These are phyloP conservation scores for Lactuca sativa DNA, from an alignment of 129 eudicot genomes.

Conservation along the genomic window DNA sequence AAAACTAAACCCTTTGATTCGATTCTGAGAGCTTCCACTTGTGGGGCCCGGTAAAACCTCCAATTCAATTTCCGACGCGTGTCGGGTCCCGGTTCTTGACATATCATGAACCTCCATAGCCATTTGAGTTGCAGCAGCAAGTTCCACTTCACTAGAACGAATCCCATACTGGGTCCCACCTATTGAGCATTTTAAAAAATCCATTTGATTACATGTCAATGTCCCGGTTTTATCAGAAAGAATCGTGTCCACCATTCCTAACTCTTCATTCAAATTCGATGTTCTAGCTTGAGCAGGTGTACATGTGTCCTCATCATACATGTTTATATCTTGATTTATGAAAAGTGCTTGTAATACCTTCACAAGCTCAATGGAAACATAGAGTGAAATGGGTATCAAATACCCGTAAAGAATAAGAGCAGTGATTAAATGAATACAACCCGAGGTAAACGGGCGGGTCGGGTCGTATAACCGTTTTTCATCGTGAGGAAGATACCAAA, in stretches of 20 bases:
- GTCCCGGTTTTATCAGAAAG: conserved; percentile 56
- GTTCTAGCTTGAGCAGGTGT: conserved; percentile 55
- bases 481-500: conserved; percentile 44
- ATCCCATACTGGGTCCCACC: conserved; percentile 43
- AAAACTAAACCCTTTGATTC: conserved; percentile 54
- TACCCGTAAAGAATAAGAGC: conserved; percentile 56
- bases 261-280: conserved; percentile 51
- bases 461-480: conserved; percentile 33
- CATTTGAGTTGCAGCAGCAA: conserved; percentile 56
- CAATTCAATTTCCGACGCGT: conserved; percentile 42
- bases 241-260: conserved; percentile 55
- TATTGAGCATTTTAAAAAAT: conserved; percentile 47
- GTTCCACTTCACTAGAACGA: conserved; percentile 47
- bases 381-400: conserved; percentile 49
- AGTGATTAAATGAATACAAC: conserved; percentile 39
- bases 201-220: conserved; percentile 56
- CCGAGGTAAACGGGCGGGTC: conserved; percentile 16
- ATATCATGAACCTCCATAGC: conserved; percentile 49
- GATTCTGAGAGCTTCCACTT: conserved; percentile 20
- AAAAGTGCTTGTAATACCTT: conserved; percentile 52
- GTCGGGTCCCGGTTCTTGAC: conserved; percentile 17
- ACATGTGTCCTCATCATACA: conserved; percentile 48
- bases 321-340: conserved; percentile 45
- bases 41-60: conserved; percentile 41
- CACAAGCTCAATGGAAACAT: conserved; percentile 54